A percentile compares a stretch with the other conserved stretches of the same genome.
phyloP scores from a whole-genome alignment of 305 asterid species.

The Ilex paraguariensis region DNA sequence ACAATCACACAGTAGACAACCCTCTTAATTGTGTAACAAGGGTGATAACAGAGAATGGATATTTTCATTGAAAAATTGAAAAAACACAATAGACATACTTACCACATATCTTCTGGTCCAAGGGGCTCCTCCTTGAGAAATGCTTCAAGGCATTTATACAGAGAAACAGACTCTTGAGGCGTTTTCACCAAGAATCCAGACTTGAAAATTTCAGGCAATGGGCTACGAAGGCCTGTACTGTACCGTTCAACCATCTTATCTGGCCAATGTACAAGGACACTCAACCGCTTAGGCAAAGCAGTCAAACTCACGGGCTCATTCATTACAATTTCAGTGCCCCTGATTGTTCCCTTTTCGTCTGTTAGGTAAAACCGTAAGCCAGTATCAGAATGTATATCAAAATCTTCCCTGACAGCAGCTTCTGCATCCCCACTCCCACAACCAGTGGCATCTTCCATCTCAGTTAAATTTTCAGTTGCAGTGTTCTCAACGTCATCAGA shows the following conservation, averaged over 20 bases:
- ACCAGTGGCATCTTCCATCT: constrained; percentile 28
- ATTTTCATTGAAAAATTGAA: neutral
- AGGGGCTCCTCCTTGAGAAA: constrained; percentile 97
- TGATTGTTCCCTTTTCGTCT: constrained; percentile 55
- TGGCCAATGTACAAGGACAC: constrained; percentile 78
- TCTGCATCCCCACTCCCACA: constrained; percentile 29
- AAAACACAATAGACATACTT: constrained; percentile 30
- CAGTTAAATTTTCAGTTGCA: constrained; percentile 27
- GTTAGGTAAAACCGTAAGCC: constrained; percentile 60
- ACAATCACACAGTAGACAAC: too few relatives aligned
- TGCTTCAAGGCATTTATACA: constrained; percentile 91
- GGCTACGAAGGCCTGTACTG: constrained; percentile 42
- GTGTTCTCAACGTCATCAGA: constrained; percentile 22
- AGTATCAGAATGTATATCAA: constrained; percentile 29
- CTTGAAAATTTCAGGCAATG: constrained; percentile 73
- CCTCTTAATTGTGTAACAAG: too few relatives aligned
- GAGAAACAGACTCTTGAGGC: constrained; percentile 80
- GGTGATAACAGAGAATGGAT: too few relatives aligned
- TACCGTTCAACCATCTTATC: constrained; percentile 44
- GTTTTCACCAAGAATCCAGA: constrained; percentile 52
- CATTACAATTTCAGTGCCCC: constrained; percentile 43
- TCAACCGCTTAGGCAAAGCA: constrained; percentile 38
- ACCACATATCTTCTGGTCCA: constrained; percentile 99
- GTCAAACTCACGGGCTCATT: constrained; percentile 46
- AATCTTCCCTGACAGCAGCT: constrained; percentile 37